A percentile compares a stretch with the other conserved stretches of the same genome.
These are phyloP conservation scores for Auriscalpium microsporum DNA, from an alignment of 768 basidiomycete genomes.

Conservation along the genomic window DNA sequence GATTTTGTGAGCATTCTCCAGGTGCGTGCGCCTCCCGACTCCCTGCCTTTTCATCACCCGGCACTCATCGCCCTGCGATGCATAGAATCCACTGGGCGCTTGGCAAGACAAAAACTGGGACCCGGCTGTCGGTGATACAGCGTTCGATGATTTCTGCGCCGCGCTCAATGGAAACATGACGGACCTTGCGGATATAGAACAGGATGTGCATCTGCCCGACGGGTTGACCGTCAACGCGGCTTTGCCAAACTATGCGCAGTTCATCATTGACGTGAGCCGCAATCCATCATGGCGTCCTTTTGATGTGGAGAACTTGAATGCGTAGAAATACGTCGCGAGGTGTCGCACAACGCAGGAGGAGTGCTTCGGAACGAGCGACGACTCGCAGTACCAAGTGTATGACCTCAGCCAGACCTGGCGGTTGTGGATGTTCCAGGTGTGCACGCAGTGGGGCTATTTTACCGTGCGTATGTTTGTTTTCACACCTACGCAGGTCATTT, in stretches of 20 bases:
- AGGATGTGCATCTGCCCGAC: neutral
- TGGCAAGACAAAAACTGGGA: conserved; percentile 66
- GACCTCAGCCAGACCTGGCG: conserved; percentile 75
- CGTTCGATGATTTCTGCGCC: conserved; percentile 23
- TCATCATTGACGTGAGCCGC: conserved; percentile 55
- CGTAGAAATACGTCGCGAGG: conserved; percentile 16
- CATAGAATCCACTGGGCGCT: conserved; percentile 44
- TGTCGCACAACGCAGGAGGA: conserved; percentile 38
- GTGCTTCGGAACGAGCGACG: conserved; percentile 85
- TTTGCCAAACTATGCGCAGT: conserved; percentile 65
- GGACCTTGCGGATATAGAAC: neutral
- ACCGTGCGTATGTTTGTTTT: conserved; percentile 36
- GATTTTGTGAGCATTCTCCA: conserved; percentile 71
- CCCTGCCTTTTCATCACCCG: too few relatives aligned
- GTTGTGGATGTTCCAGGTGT: conserved; percentile 85
- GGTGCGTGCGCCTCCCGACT: conserved; percentile 23
- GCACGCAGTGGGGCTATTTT: conserved; percentile 96
- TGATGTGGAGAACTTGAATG: too few relatives aligned
- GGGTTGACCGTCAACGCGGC: conserved; percentile 40
- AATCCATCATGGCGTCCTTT: conserved; percentile 9
- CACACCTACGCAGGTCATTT: neutral
- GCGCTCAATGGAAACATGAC: conserved; percentile 7
- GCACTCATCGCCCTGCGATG: too few relatives aligned
- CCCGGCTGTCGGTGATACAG: conserved; percentile 10
- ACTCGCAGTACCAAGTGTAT: conserved; percentile 48